Percentiles rank a stretch among this genome's conserved stretches.
These are phyloP conservation scores for Leishmania lainsoni DNA, from an alignment of 208 protist genomes.

Conservation along the genomic window DNA sequence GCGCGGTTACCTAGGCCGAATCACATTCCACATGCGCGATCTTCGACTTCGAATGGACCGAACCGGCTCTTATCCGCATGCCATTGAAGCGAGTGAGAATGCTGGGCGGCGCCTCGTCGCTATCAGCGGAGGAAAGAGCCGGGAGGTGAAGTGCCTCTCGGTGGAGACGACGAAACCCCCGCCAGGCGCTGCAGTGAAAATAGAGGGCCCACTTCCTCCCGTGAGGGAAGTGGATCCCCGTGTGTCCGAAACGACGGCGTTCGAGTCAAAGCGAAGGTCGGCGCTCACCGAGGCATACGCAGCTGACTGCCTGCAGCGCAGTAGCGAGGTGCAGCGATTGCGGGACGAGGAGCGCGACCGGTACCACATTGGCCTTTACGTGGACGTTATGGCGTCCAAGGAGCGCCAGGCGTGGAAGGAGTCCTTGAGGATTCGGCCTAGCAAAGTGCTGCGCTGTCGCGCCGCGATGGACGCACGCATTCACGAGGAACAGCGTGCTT, in stretches of 20 bases:
- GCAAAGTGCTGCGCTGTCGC: slow-evolving; percentile 50
- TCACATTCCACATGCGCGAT: slow-evolving; percentile 51
- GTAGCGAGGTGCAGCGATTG: slow-evolving; percentile 24
- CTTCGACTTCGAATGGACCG: slow-evolving; percentile 34
- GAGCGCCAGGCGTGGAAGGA: slow-evolving; percentile 50
- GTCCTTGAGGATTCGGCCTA: slow-evolving; percentile 47
- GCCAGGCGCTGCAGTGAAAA: not conserved
- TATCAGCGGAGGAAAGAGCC: not conserved
- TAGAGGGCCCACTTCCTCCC: too few species aligned
- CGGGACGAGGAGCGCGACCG: slow-evolving; percentile 49
- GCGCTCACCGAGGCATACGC: slow-evolving; percentile 22
- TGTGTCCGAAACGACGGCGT: not conserved
- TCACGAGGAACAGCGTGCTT: slow-evolving; percentile 35
- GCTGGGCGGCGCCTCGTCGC: not conserved
- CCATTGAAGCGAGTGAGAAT: not conserved
- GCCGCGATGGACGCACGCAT: slow-evolving; percentile 41
- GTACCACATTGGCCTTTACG: slow-evolving; percentile 66
- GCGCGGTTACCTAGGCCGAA: slow-evolving; percentile 50
- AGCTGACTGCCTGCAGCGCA: slow-evolving; percentile 27
- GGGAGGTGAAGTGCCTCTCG: not conserved
- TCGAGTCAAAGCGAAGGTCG: not conserved
- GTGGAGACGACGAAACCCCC: not conserved
- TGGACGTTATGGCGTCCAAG: slow-evolving; percentile 45
- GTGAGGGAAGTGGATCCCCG: not conserved
- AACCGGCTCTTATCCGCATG: not conserved